These are phyloP conservation scores for Penicillium occitanis DNA, from an alignment of 2,329 filamentous ascomycete species.

Conservation along the genomic window DNA sequence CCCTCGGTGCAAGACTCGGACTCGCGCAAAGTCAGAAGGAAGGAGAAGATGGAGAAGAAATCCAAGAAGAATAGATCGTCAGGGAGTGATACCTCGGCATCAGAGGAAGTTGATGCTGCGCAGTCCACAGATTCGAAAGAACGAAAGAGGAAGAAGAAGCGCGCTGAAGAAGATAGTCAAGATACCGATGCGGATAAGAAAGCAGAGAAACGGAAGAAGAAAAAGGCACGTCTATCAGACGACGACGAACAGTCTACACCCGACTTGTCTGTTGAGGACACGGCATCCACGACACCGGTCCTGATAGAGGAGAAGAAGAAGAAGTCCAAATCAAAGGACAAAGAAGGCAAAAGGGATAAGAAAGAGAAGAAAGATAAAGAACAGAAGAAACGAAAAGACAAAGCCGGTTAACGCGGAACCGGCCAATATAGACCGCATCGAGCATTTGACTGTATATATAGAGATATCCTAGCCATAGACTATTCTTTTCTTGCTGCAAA, in stretches of 20 bases:
- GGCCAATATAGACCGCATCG: neutral
- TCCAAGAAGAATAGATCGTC: conserved; percentile 22
- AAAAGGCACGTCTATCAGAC: conserved; percentile 19
- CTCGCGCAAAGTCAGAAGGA: neutral
- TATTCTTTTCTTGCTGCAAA: conserved; percentile 17
- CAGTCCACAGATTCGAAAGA: conserved; percentile 29
- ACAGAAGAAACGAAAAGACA: conserved; percentile 33
- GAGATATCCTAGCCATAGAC: conserved; percentile 16
- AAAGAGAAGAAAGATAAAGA: conserved; percentile 29
- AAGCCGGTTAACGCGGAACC: neutral
- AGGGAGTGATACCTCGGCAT: neutral
- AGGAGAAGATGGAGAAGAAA: conserved; percentile 21
- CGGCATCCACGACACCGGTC: conserved; percentile 20
- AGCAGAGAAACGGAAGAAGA: conserved; percentile 25
- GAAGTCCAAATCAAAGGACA: conserved; percentile 26
- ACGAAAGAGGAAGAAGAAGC: conserved; percentile 24
- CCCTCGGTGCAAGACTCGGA: neutral
- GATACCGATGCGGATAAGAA: neutral
- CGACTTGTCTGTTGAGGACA: neutral
- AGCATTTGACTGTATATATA: conserved; percentile 13
- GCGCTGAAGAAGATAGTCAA: neutral
- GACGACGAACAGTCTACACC: neutral
- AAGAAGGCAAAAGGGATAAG: conserved; percentile 34
- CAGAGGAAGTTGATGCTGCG: conserved; percentile 27
- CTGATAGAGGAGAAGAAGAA: conserved; percentile 21